phyloP scores from a whole-genome alignment of 257 asterid species.

The Forsythia viridissima region DNA sequence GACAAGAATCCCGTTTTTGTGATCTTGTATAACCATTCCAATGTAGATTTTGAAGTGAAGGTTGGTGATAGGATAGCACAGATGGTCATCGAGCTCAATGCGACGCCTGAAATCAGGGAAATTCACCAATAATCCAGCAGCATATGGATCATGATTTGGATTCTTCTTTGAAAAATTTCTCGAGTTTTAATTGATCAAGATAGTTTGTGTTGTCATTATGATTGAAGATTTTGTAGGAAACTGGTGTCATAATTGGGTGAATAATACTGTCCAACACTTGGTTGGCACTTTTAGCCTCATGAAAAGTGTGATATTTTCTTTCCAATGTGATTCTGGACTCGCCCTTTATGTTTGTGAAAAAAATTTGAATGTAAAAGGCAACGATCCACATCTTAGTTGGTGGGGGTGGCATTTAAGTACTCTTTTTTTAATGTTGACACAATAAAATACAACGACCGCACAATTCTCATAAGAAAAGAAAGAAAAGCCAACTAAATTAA shows the following conservation, averaged over 20 bases:
- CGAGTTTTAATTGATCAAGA: not conserved
- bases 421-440: no score
- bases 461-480: no score
- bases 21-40: slow-evolving; percentile 55
- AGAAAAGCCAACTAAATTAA: no score
- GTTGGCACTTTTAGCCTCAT: no score
- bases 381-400: no score
- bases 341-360: no score
- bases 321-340: not conserved
- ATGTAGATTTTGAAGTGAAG: slow-evolving; percentile 52
- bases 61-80: slow-evolving; percentile 48
- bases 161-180: not conserved
- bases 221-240: not conserved
- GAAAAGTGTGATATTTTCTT: no score
- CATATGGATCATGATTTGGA: not conserved
- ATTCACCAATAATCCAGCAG: slow-evolving; percentile 13
- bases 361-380: no score
- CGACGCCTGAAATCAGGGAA: slow-evolving; percentile 48
- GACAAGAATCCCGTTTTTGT: slow-evolving; percentile 67
- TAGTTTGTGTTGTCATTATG: not conserved
- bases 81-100: slow-evolving; percentile 42
- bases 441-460: no score
- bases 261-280: no score
- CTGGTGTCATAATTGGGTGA: not conserved
- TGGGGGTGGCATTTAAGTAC: no score